Evolutionary conservation across 306 rosid genomes (phyloP), one percentile per base, ranked within the genome.

Genomic region (Ziziphus jujuba): DNA sequence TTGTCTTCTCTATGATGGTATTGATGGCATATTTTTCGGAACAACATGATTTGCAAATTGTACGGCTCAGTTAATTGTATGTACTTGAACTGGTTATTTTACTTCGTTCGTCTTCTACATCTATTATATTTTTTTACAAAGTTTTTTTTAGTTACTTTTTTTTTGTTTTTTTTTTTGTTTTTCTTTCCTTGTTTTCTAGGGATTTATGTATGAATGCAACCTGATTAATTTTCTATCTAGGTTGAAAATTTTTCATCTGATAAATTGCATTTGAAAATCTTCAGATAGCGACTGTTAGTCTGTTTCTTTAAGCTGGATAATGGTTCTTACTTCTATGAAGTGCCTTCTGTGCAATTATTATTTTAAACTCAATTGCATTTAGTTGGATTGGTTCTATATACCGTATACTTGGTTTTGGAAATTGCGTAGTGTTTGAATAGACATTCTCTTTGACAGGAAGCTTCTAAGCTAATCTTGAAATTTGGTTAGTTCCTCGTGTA

Each of bases 21-120:
- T 40, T 40, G 3, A 6, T 0, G 6, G 9, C 1, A 34, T 54
- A 21, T 21, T 28, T 47, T 31, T 22, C 47, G 14, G 45, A 59
- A n/a, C 24, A 7, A 6, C 43, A 31, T 36, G 48, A 36, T 7
- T 19, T 25, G 33, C 43, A 40, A 40, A 9, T 61, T 61, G 11
- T 38, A 5, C 1, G 3, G 7, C 3, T 40, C 22, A 40, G 21
- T 38, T 38, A n/a, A 1, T 59, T 35, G 24, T 13, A 10, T 15
- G 45, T 33, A 9, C 8, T 56, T 36, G 33, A 22, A 24, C 7
- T 63, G 25, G 66, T 48, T 60, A 7, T 12, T 13, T 24, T 52
- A 5, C 61, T 70, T 69, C 22, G 9, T 38, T 60, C 58, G n/a
- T 40, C 43, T 47, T 47, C 49, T 20, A 61, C 38, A 6, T 56